Percentiles rank a stretch among this genome's conserved stretches.
These are phyloP conservation scores for Plenodomus lindquistii DNA, from an alignment of 2,329 filamentous ascomycete species.

Conservation along the genomic window DNA sequence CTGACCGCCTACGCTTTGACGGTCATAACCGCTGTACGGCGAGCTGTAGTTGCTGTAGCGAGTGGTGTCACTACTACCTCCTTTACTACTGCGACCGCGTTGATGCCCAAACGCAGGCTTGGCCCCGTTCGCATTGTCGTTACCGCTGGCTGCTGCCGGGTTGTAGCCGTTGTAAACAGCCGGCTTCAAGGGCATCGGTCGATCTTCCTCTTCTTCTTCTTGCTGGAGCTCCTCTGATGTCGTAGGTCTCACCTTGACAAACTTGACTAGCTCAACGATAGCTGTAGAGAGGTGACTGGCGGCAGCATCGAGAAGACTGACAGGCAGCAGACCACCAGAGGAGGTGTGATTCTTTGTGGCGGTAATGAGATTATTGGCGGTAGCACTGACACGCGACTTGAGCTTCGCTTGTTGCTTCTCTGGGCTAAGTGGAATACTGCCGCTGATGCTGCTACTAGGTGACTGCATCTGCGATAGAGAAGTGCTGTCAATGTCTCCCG, in stretches of 20 bases:
- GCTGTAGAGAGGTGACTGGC: conserved; percentile 86
- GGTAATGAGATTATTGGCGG: conserved; percentile 94
- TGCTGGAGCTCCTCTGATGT: conserved; percentile 76
- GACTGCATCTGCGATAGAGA: conserved; percentile 47
- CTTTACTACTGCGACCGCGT: conserved; percentile 39
- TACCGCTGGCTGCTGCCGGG: conserved; percentile 26
- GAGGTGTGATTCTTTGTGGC: conserved; percentile 89
- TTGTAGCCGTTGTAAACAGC: conserved; percentile 23
- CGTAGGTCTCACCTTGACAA: conserved; percentile 80
- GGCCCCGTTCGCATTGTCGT: conserved; percentile 16
- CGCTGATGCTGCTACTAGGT: conserved; percentile 41
- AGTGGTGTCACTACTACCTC: conserved; percentile 42
- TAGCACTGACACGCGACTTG: conserved; percentile 83
- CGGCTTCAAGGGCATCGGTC: conserved; percentile 42
- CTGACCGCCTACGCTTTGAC: conserved; percentile 33
- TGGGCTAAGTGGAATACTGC: conserved; percentile 32
- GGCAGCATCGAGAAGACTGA: conserved; percentile 91
- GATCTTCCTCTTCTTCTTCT: conserved; percentile 58
- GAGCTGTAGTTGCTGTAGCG: conserved; percentile 43
- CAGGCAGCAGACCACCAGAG: conserved; percentile 81
- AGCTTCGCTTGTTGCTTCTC: conserved; percentile 67
- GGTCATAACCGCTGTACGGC: conserved; percentile 42
- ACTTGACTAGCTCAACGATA: conserved; percentile 80
- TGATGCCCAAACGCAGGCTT: conserved; percentile 18
- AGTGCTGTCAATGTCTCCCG: conserved; percentile 71